A percentile compares a stretch with the other conserved stretches of the same genome.
Conservation (phyloP, 768 basidiomycete species). For the Termitomyces titanicus region DNA sequence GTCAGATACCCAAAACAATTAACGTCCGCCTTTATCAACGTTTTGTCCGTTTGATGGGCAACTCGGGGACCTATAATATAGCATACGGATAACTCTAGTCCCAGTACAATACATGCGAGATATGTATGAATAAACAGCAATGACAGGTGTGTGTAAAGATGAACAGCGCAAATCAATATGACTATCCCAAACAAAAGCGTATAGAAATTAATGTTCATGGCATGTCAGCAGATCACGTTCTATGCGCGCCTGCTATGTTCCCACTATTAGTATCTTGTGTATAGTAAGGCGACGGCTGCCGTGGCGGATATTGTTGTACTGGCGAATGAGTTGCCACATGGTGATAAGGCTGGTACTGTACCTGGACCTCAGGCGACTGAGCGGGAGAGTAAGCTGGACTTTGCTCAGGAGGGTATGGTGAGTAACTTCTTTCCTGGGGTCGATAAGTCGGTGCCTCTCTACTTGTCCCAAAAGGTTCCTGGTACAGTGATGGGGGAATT, state of each 20-base stretch:
- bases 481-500: conserved; percentile 40
- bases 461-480: conserved; percentile 30
- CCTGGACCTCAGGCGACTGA: conserved; percentile 20
- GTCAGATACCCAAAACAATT: conserved; percentile 7
- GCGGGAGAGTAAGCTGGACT: conserved; percentile 25
- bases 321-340: conserved; percentile 7
- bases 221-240: conserved; percentile 17
- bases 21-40: too few species aligned
- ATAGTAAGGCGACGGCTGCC: conserved; percentile 25
- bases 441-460: conserved; percentile 66
- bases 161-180: too few species aligned
- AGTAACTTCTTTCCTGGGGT: conserved; percentile 41
- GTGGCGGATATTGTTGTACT: conserved; percentile 23
- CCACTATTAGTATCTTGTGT: conserved; percentile 21
- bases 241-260: conserved; percentile 36
- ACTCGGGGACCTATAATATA: neutral
- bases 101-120: conserved; percentile 8
- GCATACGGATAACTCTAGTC: neutral
- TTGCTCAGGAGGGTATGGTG: conserved; percentile 22
- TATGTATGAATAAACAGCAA: neutral
- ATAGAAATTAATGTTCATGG: neutral
- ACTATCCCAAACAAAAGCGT: neutral
- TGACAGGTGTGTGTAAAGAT: neutral
- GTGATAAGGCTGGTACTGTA: conserved; percentile 14
- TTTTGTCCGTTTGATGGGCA: too few species aligned